Percentiles rank a stretch among this genome's conserved stretches.
These are phyloP conservation scores for Nissolia schottii DNA, from an alignment of 306 rosid genomes.

Conservation along the genomic window DNA sequence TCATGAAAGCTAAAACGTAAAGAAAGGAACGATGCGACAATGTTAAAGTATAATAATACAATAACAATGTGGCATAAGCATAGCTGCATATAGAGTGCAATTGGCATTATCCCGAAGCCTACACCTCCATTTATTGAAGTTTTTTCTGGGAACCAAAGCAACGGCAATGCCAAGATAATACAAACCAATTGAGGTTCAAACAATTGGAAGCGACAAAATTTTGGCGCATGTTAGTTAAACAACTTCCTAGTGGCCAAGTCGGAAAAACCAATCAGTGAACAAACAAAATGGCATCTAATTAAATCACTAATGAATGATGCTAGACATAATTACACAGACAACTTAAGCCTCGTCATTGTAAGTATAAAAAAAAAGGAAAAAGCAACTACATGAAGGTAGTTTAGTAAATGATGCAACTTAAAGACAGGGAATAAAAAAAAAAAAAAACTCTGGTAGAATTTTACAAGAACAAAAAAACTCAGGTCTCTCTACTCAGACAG, in stretches of 20 bases:
- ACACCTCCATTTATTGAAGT: background rate
- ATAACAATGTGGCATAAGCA: background rate
- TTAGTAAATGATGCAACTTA: background rate
- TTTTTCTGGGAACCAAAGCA: constrained; percentile 1
- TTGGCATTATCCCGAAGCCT: background rate
- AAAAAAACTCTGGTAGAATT: background rate
- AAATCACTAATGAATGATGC: background rate
- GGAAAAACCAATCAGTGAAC: background rate
- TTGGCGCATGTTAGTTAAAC: background rate
- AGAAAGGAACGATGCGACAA: too few relatives aligned
- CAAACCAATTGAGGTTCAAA: background rate
- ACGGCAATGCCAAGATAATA: background rate
- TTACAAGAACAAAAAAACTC: background rate
- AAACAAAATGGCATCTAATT: background rate
- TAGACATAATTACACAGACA: background rate
- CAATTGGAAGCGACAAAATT: background rate
- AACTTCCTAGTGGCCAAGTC: constrained; percentile 9
- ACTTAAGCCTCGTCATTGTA: background rate
- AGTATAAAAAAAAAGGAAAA: background rate
- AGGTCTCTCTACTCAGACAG: background rate
- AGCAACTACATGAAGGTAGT: background rate
- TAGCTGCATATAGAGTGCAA: background rate
- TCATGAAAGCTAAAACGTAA: too few relatives aligned
- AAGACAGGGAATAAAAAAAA: background rate
- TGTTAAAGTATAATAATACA: too few relatives aligned